These are phyloP conservation scores for Mortierella sp. DNA, from an alignment of 371 early-diverging fungal species.

Conservation along the genomic window DNA sequence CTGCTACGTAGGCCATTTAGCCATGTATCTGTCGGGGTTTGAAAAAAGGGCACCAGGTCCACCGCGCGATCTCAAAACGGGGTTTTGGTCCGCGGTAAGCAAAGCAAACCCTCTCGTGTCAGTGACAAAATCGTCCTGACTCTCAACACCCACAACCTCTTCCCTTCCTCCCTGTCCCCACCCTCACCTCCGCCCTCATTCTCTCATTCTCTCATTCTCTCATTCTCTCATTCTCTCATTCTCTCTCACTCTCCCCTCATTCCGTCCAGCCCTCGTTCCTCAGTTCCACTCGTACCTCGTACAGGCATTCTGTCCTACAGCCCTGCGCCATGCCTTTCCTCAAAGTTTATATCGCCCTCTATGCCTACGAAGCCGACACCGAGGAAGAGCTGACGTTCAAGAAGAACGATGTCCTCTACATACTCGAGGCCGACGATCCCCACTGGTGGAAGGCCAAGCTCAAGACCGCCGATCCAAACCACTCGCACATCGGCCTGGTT, in stretches of 20 bases:
- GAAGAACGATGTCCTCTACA: constrained; percentile 81
- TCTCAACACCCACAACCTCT: constrained; percentile 3
- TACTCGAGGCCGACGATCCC: constrained; percentile 78
- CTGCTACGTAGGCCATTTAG: no score
- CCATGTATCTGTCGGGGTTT: no score
- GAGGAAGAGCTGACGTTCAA: constrained; percentile 87
- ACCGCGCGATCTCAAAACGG: no score
- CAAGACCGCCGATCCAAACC: constrained; percentile 57
- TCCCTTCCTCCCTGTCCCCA: background rate
- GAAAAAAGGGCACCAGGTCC: no score
- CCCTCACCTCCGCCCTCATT: background rate
- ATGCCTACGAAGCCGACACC: constrained; percentile 86
- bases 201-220: background rate
- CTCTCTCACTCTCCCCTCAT: background rate
- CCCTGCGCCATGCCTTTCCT: constrained; percentile 61
- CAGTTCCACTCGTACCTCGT: background rate
- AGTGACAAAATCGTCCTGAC: no score
- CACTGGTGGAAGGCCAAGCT: constrained; percentile 85
- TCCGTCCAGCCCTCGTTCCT: background rate
- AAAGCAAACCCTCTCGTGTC: no score
- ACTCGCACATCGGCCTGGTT: constrained; percentile 74
- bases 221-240: background rate
- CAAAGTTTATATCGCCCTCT: constrained; percentile 69
- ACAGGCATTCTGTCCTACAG: no score
- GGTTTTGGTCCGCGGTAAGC: no score